Percentiles rank a stretch among this genome's conserved stretches.
These are phyloP conservation scores for Eucalyptus pumila DNA, from an alignment of 345 rosid genomes.

Conservation along the genomic window DNA sequence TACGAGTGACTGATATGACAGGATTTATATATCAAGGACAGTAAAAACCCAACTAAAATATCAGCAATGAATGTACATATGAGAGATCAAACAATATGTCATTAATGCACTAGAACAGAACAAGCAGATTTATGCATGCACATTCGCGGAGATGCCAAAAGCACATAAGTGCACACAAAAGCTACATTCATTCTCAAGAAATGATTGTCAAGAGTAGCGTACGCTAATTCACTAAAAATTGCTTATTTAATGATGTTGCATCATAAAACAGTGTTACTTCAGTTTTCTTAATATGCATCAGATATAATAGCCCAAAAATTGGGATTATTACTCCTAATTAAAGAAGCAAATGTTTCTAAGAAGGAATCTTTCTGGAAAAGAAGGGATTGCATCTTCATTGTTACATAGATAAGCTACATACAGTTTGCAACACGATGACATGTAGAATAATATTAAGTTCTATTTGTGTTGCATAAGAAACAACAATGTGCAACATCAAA, in stretches of 20 bases:
- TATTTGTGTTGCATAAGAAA: background rate
- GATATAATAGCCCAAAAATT: background rate
- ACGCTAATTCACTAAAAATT: background rate
- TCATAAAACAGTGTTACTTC: background rate
- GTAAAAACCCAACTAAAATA: background rate
- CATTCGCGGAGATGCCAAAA: background rate
- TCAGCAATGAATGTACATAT: background rate
- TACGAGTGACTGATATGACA: background rate
- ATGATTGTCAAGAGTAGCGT: background rate
- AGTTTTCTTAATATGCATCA: background rate
- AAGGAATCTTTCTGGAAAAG: background rate
- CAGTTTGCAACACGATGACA: background rate
- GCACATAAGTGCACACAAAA: background rate
- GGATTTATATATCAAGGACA: background rate
- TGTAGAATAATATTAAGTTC: background rate
- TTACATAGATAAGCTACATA: background rate
- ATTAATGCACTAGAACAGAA: background rate
- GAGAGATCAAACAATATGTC: background rate
- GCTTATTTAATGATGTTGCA: background rate
- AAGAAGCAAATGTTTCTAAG: background rate
- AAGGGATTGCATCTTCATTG: background rate
- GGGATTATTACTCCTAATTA: background rate
- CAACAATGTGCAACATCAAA: background rate
- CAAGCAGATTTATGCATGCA: background rate
- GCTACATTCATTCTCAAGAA: background rate